Conservation (phyloP, 257 asterid genomes). For the Voacanga thouarsii region DNA sequence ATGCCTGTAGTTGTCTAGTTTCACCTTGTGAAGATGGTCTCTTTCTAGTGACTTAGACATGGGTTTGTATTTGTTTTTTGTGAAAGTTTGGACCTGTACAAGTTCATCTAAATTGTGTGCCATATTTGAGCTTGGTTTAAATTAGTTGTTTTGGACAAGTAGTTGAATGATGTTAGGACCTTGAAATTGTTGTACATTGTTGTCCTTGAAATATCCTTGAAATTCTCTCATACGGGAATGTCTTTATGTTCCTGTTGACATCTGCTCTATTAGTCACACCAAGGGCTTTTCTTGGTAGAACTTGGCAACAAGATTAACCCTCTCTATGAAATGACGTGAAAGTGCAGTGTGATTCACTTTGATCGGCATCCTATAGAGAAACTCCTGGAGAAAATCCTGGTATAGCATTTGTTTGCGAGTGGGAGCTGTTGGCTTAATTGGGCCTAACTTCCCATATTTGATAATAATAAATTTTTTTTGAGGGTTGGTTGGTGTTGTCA, state of each 20-base stretch:
- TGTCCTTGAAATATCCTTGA: background rate
- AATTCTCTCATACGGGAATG: background rate
- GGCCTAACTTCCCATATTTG: too few relatives aligned
- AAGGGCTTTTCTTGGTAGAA: background rate
- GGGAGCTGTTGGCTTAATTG: too few relatives aligned
- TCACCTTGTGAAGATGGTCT: background rate
- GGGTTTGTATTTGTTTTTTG: conserved; percentile 8
- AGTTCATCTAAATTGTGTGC: background rate
- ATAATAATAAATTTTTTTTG: too few relatives aligned
- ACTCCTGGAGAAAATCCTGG: too few relatives aligned
- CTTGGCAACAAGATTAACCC: background rate
- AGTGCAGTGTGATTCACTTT: too few relatives aligned
- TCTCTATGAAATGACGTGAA: too few relatives aligned
- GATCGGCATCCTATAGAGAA: too few relatives aligned
- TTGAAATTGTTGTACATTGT: too few relatives aligned
- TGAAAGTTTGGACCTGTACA: conserved; percentile 9
- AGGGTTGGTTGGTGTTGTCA: too few relatives aligned
- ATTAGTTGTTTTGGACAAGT: conserved; percentile 12
- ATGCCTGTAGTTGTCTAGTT: conserved; percentile 1
- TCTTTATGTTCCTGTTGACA: background rate
- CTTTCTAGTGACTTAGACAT: background rate
- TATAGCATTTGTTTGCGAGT: too few relatives aligned
- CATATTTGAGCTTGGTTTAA: conserved; percentile 9
- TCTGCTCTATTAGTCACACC: background rate
- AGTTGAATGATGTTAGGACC: background rate